Evolutionary conservation across 2,329 filamentous ascomycete genomes (phyloP).

Genomic region (Gnomoniopsis smithogilvyi): DNA sequence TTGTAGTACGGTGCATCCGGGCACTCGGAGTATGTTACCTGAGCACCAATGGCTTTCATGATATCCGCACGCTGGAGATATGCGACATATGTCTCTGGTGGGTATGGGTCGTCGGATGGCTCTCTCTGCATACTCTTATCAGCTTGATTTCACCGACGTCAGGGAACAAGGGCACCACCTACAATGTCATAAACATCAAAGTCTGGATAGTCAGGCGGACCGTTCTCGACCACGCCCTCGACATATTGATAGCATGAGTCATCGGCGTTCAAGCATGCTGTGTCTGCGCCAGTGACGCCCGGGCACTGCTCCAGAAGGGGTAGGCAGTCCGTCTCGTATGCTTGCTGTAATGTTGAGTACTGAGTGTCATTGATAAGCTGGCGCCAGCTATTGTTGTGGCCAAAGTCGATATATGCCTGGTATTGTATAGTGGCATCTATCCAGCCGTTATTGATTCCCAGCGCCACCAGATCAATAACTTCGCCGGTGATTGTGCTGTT

Average conservation of each 20-base stretch:
- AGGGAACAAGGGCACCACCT: constrained; percentile 5
- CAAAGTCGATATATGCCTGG: constrained; percentile 28
- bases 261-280: constrained; percentile 30
- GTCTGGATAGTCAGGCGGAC: constrained; percentile 14
- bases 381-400: constrained; percentile 34
- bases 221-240: neutral
- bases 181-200: constrained; percentile 28
- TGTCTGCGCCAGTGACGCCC: constrained; percentile 21
- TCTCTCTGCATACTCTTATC: too few species aligned
- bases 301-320: constrained; percentile 37
- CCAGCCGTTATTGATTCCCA: constrained; percentile 33
- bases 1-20: too few species aligned
- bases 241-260: constrained; percentile 28
- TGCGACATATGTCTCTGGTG: too few species aligned
- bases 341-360: constrained; percentile 27
- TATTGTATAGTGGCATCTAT: constrained; percentile 23
- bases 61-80: too few species aligned
- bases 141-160: too few species aligned
- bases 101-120: too few species aligned
- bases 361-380: constrained; percentile 34
- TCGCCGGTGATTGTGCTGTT: constrained; percentile 21
- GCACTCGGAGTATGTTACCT: too few species aligned
- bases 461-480: constrained; percentile 29
- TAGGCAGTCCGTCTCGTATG: constrained; percentile 33
- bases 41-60: too few species aligned